Evolutionary conservation across 768 basidiomycete genomes (phyloP), one percentile per base, ranked within the genome.

Genomic region (Suillus lakei): DNA sequence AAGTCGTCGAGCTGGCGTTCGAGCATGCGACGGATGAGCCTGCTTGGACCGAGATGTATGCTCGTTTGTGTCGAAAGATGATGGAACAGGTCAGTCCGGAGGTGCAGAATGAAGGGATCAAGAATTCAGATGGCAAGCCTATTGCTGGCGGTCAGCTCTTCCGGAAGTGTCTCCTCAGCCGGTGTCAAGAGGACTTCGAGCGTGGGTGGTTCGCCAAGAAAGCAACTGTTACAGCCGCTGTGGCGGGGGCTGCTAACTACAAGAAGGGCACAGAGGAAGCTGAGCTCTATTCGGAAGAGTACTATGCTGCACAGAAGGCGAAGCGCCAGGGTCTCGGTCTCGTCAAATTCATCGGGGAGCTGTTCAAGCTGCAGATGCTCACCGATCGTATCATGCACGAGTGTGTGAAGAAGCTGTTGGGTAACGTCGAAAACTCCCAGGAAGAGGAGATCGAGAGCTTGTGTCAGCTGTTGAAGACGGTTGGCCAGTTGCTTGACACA

Each of bases 321-420:
- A 99, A 97, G 83, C 93, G 96, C 66, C 93, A 93, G 69, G 96
- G 97, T 78, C 90, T 98, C 16, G 96, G 98, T 83, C 86, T 99
- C 68, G 95, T 98, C 83, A 94, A 93, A 79, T 97, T 99, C 82
- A 98, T 99, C 69, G 96, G 97, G 68, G 97, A 99, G 81, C 83
- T 99, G 63, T 99, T 95, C 90, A 98, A 98, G 82, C 83, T 99
- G 28, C 92, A 94, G 80, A 98, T 98, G 96, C 83, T 99, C 63
- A 96, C 95, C 55, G 95, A 95, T 81, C 90, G 94, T 70, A 98
- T 98, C 80, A 99, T 99, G 93, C 93, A 96, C 82, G 93, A 95
- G 79, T 99, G 96, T 83, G 90, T 98, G 75, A 95, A 95, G 87
- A 96, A 97, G 81, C 86, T 98, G 12, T 83, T 99, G 16, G 87